Base-by-base conservation (phyloP, 331 rosid genomes). In the Saraca asoca region DNA sequence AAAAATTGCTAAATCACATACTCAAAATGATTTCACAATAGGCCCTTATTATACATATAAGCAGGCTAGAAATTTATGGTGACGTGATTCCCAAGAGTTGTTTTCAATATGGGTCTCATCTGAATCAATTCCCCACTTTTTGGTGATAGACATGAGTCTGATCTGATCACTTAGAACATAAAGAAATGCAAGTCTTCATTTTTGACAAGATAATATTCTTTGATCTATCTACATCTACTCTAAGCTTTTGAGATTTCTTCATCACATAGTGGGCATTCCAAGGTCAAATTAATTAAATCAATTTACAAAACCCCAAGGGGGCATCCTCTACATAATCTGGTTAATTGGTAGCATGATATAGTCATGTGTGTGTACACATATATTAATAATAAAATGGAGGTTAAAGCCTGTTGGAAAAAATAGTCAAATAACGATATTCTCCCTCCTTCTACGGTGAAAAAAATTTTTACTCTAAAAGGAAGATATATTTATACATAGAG, bases 81-180 rank as follows among this genome's bases (percentile, higher is more conserved):
- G 31, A 62, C 75, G 75, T 44, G 83, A 78, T 81, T 81, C 95
- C 79, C 81, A 81, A 61, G 73, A 57, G 31, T 53, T 34, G n/a
- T 65, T 56, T 51, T 72, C 54, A 51, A 37, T 64, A 71, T 50
- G 71, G 71, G 33, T 48, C 3, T 24, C 2, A 24, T 24, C 19
- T 76, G 77, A 78, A 75, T 75, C 74, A 71, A 68, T 81, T 76
- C 31, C 3, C 85, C 51, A 18, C 72, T 70, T 62, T 69, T 33
- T 67, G 58, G 46, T 69, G 78, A 68, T 79, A 69, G 77, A 67
- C 68, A 81, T 51, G 68, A 79, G 73, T 29, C 80, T 70, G 80
- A 70, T 77, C 76, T 65, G 75, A 75, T 77, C 77, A 73, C 75
- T 81, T 76, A 33, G 59, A 73, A 71, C 74, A 69, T 18, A 62